A percentile compares a stretch with the other conserved stretches of the same genome.
phyloP scores from a whole-genome alignment of 2,329 filamentous ascomycete species.

The Plectosphaerella sp. region DNA sequence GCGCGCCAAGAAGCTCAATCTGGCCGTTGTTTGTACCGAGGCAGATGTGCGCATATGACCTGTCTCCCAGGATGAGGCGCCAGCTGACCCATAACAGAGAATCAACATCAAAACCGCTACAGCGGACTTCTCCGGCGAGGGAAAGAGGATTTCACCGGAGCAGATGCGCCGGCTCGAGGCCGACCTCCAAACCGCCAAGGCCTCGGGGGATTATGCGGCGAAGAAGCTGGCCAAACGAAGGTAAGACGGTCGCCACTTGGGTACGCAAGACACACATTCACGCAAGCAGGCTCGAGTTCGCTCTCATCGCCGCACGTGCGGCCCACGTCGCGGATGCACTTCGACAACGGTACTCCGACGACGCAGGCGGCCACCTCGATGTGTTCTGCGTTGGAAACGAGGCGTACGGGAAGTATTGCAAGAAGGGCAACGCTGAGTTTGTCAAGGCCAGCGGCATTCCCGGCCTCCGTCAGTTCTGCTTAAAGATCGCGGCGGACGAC shows the following conservation, averaged over 20 bases:
- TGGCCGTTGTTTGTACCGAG: slow-evolving; percentile 27
- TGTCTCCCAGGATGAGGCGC: too few relatives aligned
- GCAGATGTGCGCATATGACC: slow-evolving; percentile 17
- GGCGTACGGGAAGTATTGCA: slow-evolving; percentile 25
- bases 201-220: slow-evolving; percentile 8
- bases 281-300: slow-evolving; percentile 16
- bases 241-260: too few relatives aligned
- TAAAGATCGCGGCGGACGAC: slow-evolving; percentile 23
- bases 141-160: slow-evolving; percentile 13
- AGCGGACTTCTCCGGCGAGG: slow-evolving; percentile 18
- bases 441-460: slow-evolving; percentile 24
- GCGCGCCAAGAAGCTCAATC: slow-evolving; percentile 17
- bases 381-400: slow-evolving; percentile 31
- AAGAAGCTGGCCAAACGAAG: slow-evolving; percentile 20
- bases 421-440: slow-evolving; percentile 19
- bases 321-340: slow-evolving; percentile 21
- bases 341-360: slow-evolving; percentile 18
- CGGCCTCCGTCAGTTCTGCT: slow-evolving; percentile 25
- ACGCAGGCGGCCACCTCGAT: slow-evolving; percentile 16
- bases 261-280: too few relatives aligned
- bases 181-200: slow-evolving; percentile 19
- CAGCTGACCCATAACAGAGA: slow-evolving; percentile 15
- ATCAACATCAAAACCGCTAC: slow-evolving; percentile 21
- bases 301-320: slow-evolving; percentile 24
- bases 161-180: slow-evolving; percentile 18